phyloP scores from a whole-genome alignment of 495 filamentous ascomycete species.

The Penicillium alfredii region DNA sequence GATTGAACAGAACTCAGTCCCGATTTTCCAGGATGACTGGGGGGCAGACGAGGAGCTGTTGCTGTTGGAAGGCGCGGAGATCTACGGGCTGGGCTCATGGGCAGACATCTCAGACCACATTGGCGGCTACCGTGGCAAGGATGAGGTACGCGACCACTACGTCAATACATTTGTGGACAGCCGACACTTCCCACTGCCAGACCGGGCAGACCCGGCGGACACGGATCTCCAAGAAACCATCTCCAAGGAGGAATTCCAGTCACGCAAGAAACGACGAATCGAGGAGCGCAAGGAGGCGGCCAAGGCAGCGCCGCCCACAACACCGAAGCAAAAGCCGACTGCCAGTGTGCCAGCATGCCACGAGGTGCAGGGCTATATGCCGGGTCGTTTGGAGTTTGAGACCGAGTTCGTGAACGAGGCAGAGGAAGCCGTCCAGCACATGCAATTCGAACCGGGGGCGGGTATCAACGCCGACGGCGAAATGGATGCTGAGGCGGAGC shows the following conservation, averaged over 20 bases:
- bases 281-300: constrained; percentile 86
- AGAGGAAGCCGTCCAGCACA: constrained; percentile 94
- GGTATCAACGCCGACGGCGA: constrained; percentile 82
- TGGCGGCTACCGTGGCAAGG: constrained; percentile 86
- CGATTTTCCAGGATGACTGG: constrained; percentile 93
- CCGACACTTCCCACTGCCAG: constrained; percentile 75
- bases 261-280: constrained; percentile 88
- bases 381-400: constrained; percentile 94
- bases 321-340: constrained; percentile 92
- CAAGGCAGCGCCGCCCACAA: constrained; percentile 73
- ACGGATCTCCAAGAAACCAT: constrained; percentile 68
- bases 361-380: constrained; percentile 98
- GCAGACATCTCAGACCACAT: constrained; percentile 98
- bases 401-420: constrained; percentile 97
- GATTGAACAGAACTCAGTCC: constrained; percentile 96
- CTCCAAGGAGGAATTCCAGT: constrained; percentile 87
- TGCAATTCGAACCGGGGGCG: constrained; percentile 96
- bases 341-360: constrained; percentile 91
- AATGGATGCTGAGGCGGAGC: constrained; percentile 86
- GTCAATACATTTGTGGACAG: constrained; percentile 81
- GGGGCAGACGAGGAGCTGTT: constrained; percentile 94
- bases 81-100: constrained; percentile 95
- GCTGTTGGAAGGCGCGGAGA: constrained; percentile 92
- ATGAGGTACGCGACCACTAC: constrained; percentile 93
- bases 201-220: constrained; percentile 74